Evolutionary conservation across 2,329 filamentous ascomycete genomes (phyloP).

Genomic region (Aaosphaeria arxii): DNA sequence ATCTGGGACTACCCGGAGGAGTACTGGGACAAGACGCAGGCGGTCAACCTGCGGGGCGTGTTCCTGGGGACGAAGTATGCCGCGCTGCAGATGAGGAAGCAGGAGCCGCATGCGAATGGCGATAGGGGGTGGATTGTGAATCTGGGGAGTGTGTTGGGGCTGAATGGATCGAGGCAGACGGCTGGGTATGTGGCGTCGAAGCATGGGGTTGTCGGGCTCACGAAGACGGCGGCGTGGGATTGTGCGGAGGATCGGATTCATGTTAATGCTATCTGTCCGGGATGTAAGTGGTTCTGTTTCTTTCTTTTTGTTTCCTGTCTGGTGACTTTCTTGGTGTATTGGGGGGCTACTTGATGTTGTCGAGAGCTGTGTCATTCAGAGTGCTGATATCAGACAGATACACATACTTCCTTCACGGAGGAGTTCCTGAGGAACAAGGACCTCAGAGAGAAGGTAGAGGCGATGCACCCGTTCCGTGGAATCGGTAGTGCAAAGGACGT

Average conservation of each 20-base stretch:
- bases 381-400: conserved; percentile 7
- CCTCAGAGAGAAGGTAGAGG: conserved; percentile 6
- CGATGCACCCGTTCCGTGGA: conserved; percentile 27
- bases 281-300: conserved; percentile 34
- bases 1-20: conserved; percentile 49
- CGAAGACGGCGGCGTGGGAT: conserved; percentile 48
- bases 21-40: conserved; percentile 44
- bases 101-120: conserved; percentile 35
- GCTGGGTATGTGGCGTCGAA: conserved; percentile 50
- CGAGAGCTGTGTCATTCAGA: background rate
- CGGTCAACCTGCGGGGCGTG: conserved; percentile 39
- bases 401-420: conserved; percentile 24
- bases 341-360: too few relatives aligned
- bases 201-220: conserved; percentile 51
- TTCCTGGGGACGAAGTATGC: conserved; percentile 48
- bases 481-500: conserved; percentile 32
- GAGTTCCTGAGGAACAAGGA: conserved; percentile 8
- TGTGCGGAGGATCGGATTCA: conserved; percentile 50
- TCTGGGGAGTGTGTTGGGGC: conserved; percentile 49
- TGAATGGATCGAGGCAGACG: conserved; percentile 31
- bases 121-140: conserved; percentile 55
- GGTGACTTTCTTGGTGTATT: too few relatives aligned
- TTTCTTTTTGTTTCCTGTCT: background rate
- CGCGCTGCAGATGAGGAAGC: conserved; percentile 49
- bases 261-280: conserved; percentile 54